Conservation (phyloP, 2,329 filamentous ascomycete species). For the Colletotrichum sp. region DNA sequence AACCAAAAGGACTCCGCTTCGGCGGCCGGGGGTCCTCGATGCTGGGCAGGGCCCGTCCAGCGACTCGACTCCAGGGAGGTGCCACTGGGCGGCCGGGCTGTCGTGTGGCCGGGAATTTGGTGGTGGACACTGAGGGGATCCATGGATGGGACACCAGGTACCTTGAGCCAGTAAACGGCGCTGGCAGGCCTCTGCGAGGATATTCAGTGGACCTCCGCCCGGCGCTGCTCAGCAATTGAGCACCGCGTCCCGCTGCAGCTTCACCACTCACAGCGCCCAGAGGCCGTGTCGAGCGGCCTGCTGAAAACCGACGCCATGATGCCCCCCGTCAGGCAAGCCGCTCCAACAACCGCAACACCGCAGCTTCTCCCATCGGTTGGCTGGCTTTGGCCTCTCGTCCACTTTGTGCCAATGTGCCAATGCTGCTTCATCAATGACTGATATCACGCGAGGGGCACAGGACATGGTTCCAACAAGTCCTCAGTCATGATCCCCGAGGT, state of each 20-base stretch:
- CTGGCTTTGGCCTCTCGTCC: background rate
- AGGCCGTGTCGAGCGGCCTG: background rate
- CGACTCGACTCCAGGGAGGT: background rate
- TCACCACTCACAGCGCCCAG: conserved; percentile 10
- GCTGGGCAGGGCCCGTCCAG: background rate
- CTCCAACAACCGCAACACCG: background rate
- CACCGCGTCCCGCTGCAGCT: background rate
- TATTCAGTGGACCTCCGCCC: conserved; percentile 11
- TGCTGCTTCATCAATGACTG: background rate
- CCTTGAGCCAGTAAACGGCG: background rate
- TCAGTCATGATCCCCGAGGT: background rate
- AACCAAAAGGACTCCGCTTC: background rate
- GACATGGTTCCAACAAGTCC: background rate
- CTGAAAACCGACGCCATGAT: background rate
- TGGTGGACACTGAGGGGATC: background rate
- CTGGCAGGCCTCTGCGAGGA: conserved; percentile 10
- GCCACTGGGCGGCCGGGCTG: background rate
- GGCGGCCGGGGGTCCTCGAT: background rate
- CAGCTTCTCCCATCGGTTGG: background rate
- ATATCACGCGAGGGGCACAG: conserved; percentile 4
- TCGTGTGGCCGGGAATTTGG: conserved; percentile 5
- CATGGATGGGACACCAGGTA: too few relatives aligned
- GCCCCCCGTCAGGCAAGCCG: background rate
- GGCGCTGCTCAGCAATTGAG: background rate
- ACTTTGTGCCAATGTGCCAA: background rate